These are phyloP conservation scores for Euphorbia schlechtendalii DNA, from an alignment of 441 rosid species.

Conservation along the genomic window DNA sequence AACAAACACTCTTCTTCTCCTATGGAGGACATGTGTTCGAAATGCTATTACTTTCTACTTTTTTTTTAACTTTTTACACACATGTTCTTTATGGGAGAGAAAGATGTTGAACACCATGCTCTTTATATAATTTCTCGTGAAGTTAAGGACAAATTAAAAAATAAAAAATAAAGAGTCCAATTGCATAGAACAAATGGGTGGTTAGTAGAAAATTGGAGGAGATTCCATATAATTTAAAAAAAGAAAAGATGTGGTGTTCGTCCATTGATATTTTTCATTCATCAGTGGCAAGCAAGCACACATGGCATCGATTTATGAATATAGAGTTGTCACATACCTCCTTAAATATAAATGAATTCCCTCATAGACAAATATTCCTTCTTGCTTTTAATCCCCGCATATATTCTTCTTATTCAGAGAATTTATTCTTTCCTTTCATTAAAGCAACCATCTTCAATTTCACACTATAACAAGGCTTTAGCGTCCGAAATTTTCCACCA, in stretches of 20 bases:
- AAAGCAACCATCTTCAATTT: conserved; percentile 17
- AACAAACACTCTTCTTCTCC: too few relatives aligned
- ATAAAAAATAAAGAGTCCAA: conserved; percentile 5
- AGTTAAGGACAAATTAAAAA: too few relatives aligned
- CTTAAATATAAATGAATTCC: not conserved
- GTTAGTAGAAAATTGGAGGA: not conserved
- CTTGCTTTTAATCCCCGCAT: conserved; percentile 42
- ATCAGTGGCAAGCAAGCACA: conserved; percentile 9
- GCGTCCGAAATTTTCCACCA: conserved; percentile 13
- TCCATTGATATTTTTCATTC: not conserved
- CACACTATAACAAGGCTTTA: conserved; percentile 24
- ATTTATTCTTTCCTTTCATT: conserved; percentile 35
- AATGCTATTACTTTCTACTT: too few relatives aligned
- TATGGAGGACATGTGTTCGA: too few relatives aligned
- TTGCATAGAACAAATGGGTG: not conserved
- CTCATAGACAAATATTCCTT: conserved; percentile 32
- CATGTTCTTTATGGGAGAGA: too few relatives aligned
- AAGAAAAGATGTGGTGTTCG: not conserved
- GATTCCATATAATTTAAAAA: conserved; percentile 17
- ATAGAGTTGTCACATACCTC: not conserved
- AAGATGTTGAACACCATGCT: too few relatives aligned
- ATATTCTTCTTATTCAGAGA: conserved; percentile 40
- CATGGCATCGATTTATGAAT: not conserved
- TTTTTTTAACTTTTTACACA: too few relatives aligned
- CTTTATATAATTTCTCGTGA: too few relatives aligned